Conservation (phyloP, 2,329 filamentous ascomycete species). For the Venturiaceae sp. region DNA sequence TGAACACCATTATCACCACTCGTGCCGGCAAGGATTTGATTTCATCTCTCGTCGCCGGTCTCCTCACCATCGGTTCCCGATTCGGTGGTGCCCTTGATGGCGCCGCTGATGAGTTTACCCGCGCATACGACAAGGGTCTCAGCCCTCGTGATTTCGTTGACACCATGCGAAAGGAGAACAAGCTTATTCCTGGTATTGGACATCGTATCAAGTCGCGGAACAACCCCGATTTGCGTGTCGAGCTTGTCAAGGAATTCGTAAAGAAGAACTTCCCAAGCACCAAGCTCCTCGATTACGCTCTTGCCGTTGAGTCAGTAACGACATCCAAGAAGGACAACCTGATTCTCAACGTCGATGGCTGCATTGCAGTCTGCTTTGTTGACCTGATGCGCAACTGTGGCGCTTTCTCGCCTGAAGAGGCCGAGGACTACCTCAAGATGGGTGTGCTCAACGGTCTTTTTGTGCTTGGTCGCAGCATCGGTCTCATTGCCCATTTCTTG, state of each 20-base stretch:
- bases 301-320: conserved; percentile 95
- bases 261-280: conserved; percentile 93
- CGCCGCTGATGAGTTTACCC: conserved; percentile 96
- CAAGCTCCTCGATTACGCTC: conserved; percentile 97
- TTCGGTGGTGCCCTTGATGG: conserved; percentile 98
- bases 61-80: conserved; percentile 93
- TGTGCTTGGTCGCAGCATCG: conserved; percentile 92
- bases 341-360: conserved; percentile 97
- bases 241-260: conserved; percentile 98
- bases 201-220: conserved; percentile 99
- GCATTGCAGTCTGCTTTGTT: conserved; percentile 97
- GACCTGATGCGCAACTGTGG: conserved; percentile 96
- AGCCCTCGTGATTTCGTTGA: conserved; percentile 98
- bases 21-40: conserved; percentile 99
- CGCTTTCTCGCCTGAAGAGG: conserved; percentile 91
- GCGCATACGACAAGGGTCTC: conserved; percentile 95
- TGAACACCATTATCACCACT: conserved; percentile 99
- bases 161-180: conserved; percentile 99
- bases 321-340: conserved; percentile 99
- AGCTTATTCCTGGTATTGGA: conserved; percentile 98
- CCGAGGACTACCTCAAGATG: conserved; percentile 98
- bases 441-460: conserved; percentile 99
- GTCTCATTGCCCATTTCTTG: conserved; percentile 98
- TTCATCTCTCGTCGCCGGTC: conserved; percentile 87
- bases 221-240: conserved; percentile 98